Evolutionary conservation across 2,329 filamentous ascomycete genomes (phyloP), one percentile per base, ranked within the genome.

Genomic region (Biscogniauxia marginata): DNA sequence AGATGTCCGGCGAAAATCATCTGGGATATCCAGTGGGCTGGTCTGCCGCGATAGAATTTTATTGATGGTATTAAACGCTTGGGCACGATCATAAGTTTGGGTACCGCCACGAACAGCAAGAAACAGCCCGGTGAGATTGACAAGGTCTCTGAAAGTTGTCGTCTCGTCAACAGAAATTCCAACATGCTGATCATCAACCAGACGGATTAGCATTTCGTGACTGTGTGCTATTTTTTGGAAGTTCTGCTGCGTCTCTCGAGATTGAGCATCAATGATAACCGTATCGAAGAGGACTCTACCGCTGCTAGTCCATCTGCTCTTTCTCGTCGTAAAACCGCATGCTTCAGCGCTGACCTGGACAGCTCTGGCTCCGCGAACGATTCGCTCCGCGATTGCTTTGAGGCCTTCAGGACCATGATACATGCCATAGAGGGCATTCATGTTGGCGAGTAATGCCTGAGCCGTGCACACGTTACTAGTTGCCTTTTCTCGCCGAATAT

Each of bases 381-480:
- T 84, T 62, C 87, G 85, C 71, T 93, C 84, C 1, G 93, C 93
- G 70, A 97, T 97, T 13, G 85, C 83, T 74, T 86, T 91, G 50
- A 98, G 77, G 18, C 93, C 92, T 53, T 85, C 75, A 0, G 93
- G 93, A 3, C 93, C 93, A 71, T 98, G 93, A 73, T 97, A 98
- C 53, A 97, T 82, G 52, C 92, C 93, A 70, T 96, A 98, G 77
- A 97, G 88, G 53, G 93, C 91, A 65, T 86, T 93, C 91, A 97
- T 97, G 74, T 98, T 98, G 39, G 93, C 93, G 51, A 97, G 80
- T 22, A 98, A 78, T 7, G 93, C 93, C 75, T 98, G 93, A 1
- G 93, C 93, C 1, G 93, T 98, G 78, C 93, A 98, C 57, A 97
- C 93, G 70, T 98, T 98, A 79, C 92, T 96, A 1, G 93, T 98